phyloP scores from a whole-genome alignment of 2,329 filamentous ascomycete genomes.

The Apiospora hydei region DNA sequence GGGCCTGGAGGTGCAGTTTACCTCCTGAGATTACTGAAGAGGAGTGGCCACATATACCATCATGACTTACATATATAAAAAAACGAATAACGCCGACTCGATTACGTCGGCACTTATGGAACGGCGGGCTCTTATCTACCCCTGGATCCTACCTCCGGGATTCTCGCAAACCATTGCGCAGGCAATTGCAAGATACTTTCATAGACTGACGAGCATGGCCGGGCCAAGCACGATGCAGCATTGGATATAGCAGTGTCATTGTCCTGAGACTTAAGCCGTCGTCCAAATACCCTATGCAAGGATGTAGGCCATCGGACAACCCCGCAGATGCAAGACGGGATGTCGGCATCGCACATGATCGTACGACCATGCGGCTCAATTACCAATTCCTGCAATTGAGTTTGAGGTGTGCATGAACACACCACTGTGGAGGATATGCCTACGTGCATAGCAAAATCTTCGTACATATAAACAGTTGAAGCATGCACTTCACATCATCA shows the following conservation, averaged over 20 bases:
- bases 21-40: slow-evolving; percentile 65
- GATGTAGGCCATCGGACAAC: neutral
- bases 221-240: neutral
- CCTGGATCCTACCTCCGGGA: no score
- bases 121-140: no score
- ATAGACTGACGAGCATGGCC: neutral
- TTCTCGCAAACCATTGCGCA: no score
- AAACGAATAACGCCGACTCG: no score
- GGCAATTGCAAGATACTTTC: no score
- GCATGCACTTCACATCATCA: neutral
- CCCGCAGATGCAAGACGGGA: slow-evolving; percentile 11
- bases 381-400: neutral
- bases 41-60: no score
- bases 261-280: neutral
- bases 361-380: slow-evolving; percentile 14
- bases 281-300: neutral
- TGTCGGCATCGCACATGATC: slow-evolving; percentile 16
- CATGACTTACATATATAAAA: neutral
- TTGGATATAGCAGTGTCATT: neutral
- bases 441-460: neutral
- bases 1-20: slow-evolving; percentile 83
- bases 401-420: neutral
- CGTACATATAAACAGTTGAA: neutral
- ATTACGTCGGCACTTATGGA: no score
- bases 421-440: neutral